Base-by-base conservation (phyloP, 2,329 filamentous ascomycete genomes). In the Fusarium neocosmosporiellum region DNA sequence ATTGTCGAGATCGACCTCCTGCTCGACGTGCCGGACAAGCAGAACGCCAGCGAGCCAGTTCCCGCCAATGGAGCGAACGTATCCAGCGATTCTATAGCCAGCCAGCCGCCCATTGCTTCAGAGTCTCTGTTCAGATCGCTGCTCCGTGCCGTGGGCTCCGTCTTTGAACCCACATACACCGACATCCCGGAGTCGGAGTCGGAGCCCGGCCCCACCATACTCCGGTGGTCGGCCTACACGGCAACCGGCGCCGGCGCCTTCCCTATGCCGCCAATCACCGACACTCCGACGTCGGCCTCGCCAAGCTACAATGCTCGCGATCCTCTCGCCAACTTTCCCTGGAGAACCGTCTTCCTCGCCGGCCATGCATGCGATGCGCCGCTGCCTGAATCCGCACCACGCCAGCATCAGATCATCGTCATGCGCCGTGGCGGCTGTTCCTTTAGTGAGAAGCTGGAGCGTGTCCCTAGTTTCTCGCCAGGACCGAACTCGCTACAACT, bases 371-470 rank as follows among this genome's bases (percentile, higher is more conserved):
- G 96, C 81, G 84, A 87, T 66, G 84, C 85, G n/a, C 83, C 85
- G 5, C 81, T 90, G 3, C 87, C 88, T 3, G 86, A 88, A n/a
- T 77, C 80, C 18, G 87, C 85, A 0, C 82, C 87, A 4, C 85
- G 85, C 31, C 81, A 85, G 53, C 86, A 97, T 82, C 92, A 98
- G 59, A 86, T 98, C 67, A 91, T 99, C 67, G 89, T 98, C 58
- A 87, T 98, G 76, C 91, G 89, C 31, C 91, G 96, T 7, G 96
- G 96, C 41, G 91, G 90, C 1, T 99, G 96, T 83, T 92, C 89
- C 27, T 98, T 98, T 81, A 92, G 89, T 37, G 84, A 92, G 31
- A 99, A 99, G 81, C 84, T 98, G 1, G 87, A 88, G 59, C 95
- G 94, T 73, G 95, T 98, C n/a, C 95, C 96, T 1, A 89, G 90